phyloP scores from a whole-genome alignment of 2,329 filamentous ascomycete genomes.

The Pseudofabraea citricarpa region DNA sequence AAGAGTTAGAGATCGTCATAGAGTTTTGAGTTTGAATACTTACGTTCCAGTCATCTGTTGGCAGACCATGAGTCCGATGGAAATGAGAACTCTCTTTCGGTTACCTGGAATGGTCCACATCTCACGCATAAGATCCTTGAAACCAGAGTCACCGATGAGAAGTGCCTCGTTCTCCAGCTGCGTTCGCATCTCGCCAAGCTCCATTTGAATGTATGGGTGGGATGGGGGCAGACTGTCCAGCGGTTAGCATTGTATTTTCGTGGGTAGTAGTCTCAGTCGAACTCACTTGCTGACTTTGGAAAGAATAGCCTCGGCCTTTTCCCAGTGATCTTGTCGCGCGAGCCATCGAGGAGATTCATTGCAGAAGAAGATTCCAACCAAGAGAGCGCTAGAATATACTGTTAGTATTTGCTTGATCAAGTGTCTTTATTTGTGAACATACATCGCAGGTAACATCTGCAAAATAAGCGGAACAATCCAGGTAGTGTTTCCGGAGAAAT shows the following conservation, averaged over 20 bases:
- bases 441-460: constrained; percentile 59
- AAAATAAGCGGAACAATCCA: constrained; percentile 61
- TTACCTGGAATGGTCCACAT: constrained; percentile 56
- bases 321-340: constrained; percentile 64
- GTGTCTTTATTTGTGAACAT: not conserved
- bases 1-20: constrained; percentile 3
- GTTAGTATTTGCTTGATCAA: not conserved
- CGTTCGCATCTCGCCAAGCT: constrained; percentile 41
- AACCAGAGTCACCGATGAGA: constrained; percentile 41
- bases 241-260: constrained; percentile 41
- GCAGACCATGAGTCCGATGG: constrained; percentile 60
- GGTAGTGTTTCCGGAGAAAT: constrained; percentile 35
- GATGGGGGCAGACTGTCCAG: constrained; percentile 42
- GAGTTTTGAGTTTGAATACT: constrained; percentile 1
- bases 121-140: constrained; percentile 51
- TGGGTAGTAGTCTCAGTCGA: no score
- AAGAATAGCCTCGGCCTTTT: constrained; percentile 52
- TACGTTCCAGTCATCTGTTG: constrained; percentile 62
- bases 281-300: constrained; percentile 37
- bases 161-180: constrained; percentile 46
- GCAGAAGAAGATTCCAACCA: constrained; percentile 56
- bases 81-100: constrained; percentile 59
- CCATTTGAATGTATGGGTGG: constrained; percentile 48
- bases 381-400: constrained; percentile 33
- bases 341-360: constrained; percentile 62